Evolutionary conservation across 176 grass and related monocot species (phyloP).

Genomic region (Oryza australiensis): DNA sequence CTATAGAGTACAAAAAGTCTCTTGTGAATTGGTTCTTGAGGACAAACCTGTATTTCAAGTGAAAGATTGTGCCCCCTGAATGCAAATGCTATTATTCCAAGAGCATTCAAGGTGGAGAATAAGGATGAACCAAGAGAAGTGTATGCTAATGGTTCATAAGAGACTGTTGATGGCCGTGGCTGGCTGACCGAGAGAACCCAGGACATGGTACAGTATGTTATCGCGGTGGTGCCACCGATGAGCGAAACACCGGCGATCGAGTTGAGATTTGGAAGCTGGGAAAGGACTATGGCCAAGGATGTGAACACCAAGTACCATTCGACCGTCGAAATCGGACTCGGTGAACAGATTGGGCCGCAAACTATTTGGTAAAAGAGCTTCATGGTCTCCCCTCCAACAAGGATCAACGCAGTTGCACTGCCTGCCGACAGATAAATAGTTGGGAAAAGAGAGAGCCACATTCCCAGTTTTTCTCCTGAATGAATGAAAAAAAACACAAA

Average conservation of each 20-base stretch:
- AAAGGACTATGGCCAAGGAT: conserved; percentile 80
- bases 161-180: conserved; percentile 48
- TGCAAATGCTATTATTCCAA: conserved; percentile 94
- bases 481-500: not conserved
- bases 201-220: conserved; percentile 85
- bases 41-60: conserved; percentile 93
- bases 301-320: conserved; percentile 99
- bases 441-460: conserved; percentile 92
- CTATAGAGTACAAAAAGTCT: not conserved
- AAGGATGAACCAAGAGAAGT: conserved; percentile 55
- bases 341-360: conserved; percentile 65
- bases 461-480: conserved; percentile 82
- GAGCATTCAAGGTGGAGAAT: conserved; percentile 72
- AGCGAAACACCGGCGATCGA: conserved; percentile 95
- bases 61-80: conserved; percentile 97
- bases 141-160: conserved; percentile 59
- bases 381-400: conserved; percentile 93
- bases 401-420: conserved; percentile 88
- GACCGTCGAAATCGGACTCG: conserved; percentile 77
- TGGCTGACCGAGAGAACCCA: conserved; percentile 95
- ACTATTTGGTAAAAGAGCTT: conserved; percentile 98
- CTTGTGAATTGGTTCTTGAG: not conserved
- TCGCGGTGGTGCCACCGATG: conserved; percentile 78
- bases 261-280: conserved; percentile 97
- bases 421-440: conserved; percentile 96